These are phyloP conservation scores for Omphalea diandra DNA, from an alignment of 441 rosid genomes.

Conservation along the genomic window DNA sequence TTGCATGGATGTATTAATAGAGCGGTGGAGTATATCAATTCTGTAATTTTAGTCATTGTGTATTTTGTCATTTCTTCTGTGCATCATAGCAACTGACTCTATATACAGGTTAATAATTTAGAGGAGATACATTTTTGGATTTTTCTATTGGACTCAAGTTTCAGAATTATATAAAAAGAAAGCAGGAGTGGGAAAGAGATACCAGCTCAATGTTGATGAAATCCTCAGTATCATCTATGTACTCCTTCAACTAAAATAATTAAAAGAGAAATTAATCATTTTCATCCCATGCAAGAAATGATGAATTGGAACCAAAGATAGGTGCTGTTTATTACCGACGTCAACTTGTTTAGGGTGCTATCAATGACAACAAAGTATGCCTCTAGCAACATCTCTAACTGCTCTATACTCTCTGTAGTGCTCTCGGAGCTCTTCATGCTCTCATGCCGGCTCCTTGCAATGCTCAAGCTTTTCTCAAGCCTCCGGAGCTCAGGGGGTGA, in stretches of 20 bases:
- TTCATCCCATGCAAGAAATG: not conserved
- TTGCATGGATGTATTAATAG: no score
- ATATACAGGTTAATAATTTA: not conserved
- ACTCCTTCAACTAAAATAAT: slow-evolving; percentile 81
- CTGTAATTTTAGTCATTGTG: not conserved
- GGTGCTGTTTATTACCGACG: slow-evolving; percentile 62
- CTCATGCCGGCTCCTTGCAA: slow-evolving; percentile 90
- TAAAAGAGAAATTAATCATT: slow-evolving; percentile 10
- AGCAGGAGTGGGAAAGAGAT: slow-evolving; percentile 10
- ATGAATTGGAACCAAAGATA: slow-evolving; percentile 2
- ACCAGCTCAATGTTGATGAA: slow-evolving; percentile 98
- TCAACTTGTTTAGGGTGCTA: slow-evolving; percentile 90
- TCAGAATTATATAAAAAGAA: not conserved
- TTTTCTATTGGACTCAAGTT: not conserved
- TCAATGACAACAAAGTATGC: slow-evolving; percentile 99
- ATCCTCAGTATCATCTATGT: slow-evolving; percentile 97
- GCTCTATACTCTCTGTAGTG: slow-evolving; percentile 72
- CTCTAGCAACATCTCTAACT: slow-evolving; percentile 97
- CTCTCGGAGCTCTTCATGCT: slow-evolving; percentile 86
- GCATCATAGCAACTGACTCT: not conserved
- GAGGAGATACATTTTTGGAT: not conserved
- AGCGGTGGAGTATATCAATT: no score
- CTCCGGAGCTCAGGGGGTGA: slow-evolving; percentile 78
- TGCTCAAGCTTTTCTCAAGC: slow-evolving; percentile 85
- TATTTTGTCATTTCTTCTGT: not conserved